These are phyloP conservation scores for Setaria viridis DNA, from an alignment of 202 grass and related monocot species.

Conservation along the genomic window DNA sequence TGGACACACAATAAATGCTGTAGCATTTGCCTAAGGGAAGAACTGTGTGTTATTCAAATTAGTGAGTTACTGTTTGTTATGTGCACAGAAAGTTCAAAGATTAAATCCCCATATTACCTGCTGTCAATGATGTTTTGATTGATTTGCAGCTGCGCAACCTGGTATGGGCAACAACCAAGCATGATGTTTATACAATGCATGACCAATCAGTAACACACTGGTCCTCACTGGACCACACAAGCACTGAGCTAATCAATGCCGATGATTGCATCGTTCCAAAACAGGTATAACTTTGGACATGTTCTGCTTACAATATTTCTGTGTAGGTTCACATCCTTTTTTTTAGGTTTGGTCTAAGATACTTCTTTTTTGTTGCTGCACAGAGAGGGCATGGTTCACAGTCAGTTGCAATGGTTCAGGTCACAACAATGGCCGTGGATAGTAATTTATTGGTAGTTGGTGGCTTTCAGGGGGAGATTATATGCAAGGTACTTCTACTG, in stretches of 20 bases:
- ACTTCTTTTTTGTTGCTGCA: slow-evolving; percentile 39
- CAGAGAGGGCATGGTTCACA: slow-evolving; percentile 66
- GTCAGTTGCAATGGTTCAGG: slow-evolving; percentile 71
- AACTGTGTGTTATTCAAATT: background rate
- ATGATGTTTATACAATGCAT: slow-evolving; percentile 76
- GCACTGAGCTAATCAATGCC: slow-evolving; percentile 66
- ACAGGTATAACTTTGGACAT: slow-evolving; percentile 51
- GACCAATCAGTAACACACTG: slow-evolving; percentile 61
- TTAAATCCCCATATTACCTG: background rate
- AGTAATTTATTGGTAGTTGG: slow-evolving; percentile 66
- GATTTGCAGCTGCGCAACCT: slow-evolving; percentile 65
- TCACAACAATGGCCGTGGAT: slow-evolving; percentile 70
- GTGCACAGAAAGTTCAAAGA: background rate
- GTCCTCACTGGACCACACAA: slow-evolving; percentile 62
- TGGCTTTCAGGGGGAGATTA: slow-evolving; percentile 77
- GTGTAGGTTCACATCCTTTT: background rate
- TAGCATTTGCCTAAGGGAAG: background rate
- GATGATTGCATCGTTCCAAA: slow-evolving; percentile 64
- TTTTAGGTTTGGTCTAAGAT: background rate
- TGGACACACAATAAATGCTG: too few species aligned
- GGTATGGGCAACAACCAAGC: slow-evolving; percentile 72
- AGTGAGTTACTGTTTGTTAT: background rate
- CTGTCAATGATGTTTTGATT: slow-evolving; percentile 21
- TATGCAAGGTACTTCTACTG: slow-evolving; percentile 63
- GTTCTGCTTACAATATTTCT: slow-evolving; percentile 19